Evolutionary conservation across 2,329 filamentous ascomycete species (phyloP), one percentile per base, ranked within the genome.

Genomic region (Chrysoporthe austroafricana): DNA sequence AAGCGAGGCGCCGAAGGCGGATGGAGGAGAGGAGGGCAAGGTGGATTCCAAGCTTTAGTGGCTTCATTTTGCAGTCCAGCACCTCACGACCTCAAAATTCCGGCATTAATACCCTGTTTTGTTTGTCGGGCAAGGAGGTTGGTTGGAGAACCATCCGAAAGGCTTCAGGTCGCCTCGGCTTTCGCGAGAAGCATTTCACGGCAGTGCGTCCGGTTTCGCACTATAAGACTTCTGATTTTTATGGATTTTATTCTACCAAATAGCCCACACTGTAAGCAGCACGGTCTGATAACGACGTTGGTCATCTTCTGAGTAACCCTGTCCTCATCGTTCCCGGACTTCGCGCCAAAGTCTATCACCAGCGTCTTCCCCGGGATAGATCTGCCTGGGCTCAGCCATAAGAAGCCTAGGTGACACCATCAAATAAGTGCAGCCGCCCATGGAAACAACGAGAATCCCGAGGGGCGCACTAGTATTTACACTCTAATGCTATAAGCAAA

Each of bases 31-130:
- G 42, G 36, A 8, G 44, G 58, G 39, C 21, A 69, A 68, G 62
- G 58, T 65, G 42, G 68, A 66, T 34, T 64, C 68, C 1, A 83
- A 81, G 76, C 74, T 84, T 50, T 83, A 67, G 63, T 66, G 50
- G 36, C 26, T 39, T n/a, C 34, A 11, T n/a, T n/a, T 18, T 48
- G 44, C 44, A 21, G n/a, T 9, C 21, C 46, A 50, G 21, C 46
- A n/a, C 46, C 7, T 9, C 18, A 50, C n/a, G n/a, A 50, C 11
- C 46, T 21, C 11, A 9, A 26, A 50, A 9, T n/a, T 50, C 0
- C 18, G 18, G 46, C n/a, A 50, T 21, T 16, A 32, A 13, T 3
- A 26, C 32, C 26, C 1, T 54, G 9, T 32, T 14, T 6, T 34
- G 21, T 14, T 14, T 4, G 50, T 9, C 48, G 26, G 48, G 3